Conservation (phyloP, 177 flowering plant genomes). For the Vitis hybrid region DNA sequence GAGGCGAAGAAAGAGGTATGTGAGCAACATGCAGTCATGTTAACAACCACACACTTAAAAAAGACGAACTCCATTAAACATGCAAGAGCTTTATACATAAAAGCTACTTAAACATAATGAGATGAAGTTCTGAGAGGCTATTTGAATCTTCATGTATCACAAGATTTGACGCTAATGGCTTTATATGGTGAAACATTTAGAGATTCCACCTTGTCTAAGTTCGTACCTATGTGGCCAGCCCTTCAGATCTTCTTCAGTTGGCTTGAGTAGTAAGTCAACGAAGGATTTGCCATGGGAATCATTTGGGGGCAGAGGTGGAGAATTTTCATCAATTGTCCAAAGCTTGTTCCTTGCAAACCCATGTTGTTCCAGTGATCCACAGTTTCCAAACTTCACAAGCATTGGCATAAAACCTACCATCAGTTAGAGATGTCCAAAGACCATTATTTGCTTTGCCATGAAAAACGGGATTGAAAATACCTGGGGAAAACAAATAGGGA, state of each 20-base stretch:
- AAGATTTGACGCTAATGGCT: background rate
- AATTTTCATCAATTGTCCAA: conserved; percentile 44
- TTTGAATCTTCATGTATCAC: too few species aligned
- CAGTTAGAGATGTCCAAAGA: background rate
- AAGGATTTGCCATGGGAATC: conserved; percentile 36
- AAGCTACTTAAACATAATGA: background rate
- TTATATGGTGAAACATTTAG: background rate
- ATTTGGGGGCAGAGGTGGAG: conserved; percentile 36
- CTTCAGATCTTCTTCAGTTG: conserved; percentile 50
- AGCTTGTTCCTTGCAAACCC: conserved; percentile 52
- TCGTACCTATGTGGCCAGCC: conserved; percentile 47
- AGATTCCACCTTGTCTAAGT: background rate
- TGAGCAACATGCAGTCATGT: background rate
- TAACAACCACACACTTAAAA: background rate
- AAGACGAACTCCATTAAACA: background rate
- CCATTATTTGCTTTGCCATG: background rate
- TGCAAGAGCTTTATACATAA: background rate
- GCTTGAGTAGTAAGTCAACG: conserved; percentile 42
- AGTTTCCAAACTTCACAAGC: conserved; percentile 41
- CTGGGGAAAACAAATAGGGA: conserved; percentile 50
- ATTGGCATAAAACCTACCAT: background rate
- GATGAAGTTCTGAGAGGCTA: background rate
- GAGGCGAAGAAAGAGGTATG: conserved; percentile 1
- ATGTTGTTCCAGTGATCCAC: conserved; percentile 49
- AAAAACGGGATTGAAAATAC: conserved; percentile 17